A percentile compares a stretch with the other conserved stretches of the same genome.
phyloP scores from a whole-genome alignment of 2,329 filamentous ascomycete species.

The Aspergillus sp. region DNA sequence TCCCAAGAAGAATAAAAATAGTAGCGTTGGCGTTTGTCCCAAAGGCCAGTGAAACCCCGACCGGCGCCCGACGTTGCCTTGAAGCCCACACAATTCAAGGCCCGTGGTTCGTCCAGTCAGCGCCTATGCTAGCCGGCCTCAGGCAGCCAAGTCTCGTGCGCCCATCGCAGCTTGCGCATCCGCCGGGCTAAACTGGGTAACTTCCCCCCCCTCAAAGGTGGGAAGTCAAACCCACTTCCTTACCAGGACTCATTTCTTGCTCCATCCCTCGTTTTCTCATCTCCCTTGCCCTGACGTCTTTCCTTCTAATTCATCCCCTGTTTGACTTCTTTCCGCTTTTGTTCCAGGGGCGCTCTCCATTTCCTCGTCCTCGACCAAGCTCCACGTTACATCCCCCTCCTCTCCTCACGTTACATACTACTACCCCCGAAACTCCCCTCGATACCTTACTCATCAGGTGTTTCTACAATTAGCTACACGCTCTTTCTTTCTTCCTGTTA shows the following conservation, averaged over 20 bases:
- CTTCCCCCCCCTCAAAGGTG: slow-evolving; percentile 2
- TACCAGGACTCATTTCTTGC: background rate
- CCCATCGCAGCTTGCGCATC: slow-evolving; percentile 3
- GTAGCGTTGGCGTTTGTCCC: background rate
- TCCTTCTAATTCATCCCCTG: background rate
- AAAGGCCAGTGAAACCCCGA: background rate
- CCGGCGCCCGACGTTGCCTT: slow-evolving; percentile 1
- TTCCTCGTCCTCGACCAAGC: background rate
- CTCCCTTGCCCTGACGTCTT: background rate
- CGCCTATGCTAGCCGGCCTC: background rate
- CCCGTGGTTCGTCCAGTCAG: background rate
- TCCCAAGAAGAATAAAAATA: background rate
- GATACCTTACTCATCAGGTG: background rate
- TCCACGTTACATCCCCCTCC: slow-evolving; percentile 1
- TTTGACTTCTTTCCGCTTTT: background rate
- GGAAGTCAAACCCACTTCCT: slow-evolving; percentile 2
- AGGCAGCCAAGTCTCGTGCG: slow-evolving; percentile 2
- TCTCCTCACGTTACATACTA: slow-evolving; percentile 10
- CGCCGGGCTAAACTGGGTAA: background rate
- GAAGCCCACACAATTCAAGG: background rate
- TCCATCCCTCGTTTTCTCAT: background rate
- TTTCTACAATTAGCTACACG: background rate
- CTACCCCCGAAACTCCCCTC: background rate
- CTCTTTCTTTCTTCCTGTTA: background rate
- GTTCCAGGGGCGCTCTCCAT: background rate